These are phyloP conservation scores for Chytriomyces confervae DNA, from an alignment of 192 early-diverging fungal genomes.

Conservation along the genomic window DNA sequence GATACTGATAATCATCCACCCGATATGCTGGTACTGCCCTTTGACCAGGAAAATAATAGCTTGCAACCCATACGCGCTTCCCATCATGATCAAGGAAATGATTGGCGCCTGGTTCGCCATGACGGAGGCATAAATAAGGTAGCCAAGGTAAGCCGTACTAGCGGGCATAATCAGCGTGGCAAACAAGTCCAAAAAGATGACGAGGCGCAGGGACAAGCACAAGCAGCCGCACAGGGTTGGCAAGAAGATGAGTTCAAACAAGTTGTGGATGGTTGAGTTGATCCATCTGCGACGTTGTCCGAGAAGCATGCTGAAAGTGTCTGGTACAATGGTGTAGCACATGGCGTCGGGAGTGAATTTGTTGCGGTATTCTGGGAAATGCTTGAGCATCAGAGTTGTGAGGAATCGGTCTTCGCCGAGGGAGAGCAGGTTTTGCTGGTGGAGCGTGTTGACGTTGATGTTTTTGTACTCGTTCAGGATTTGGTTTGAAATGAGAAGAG, in stretches of 20 bases:
- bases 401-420: slow-evolving; percentile 98
- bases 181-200: slow-evolving; percentile 93
- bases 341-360: slow-evolving; percentile 90
- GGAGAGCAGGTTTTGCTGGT: slow-evolving; percentile 96
- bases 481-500: slow-evolving; percentile 82
- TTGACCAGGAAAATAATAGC: slow-evolving; percentile 87
- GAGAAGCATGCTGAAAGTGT: slow-evolving; percentile 83
- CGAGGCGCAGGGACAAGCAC: slow-evolving; percentile 97
- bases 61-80: slow-evolving; percentile 88
- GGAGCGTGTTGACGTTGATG: slow-evolving; percentile 90
- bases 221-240: slow-evolving; percentile 96
- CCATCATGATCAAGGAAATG: slow-evolving; percentile 84
- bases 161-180: slow-evolving; percentile 93
- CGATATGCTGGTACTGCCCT: slow-evolving; percentile 76
- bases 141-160: slow-evolving; percentile 76
- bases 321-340: slow-evolving; percentile 93
- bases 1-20: slow-evolving; percentile 96
- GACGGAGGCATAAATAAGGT: slow-evolving; percentile 51
- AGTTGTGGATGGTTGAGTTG: slow-evolving; percentile 97
- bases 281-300: slow-evolving; percentile 99
- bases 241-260: slow-evolving; percentile 91
- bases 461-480: slow-evolving; percentile 92
- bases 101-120: slow-evolving; percentile 58
- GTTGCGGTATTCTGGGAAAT: slow-evolving; percentile 94
- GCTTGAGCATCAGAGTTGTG: slow-evolving; percentile 76